phyloP scores from a whole-genome alignment of 768 basidiomycete species.

The Sarcomyxa edulis region DNA sequence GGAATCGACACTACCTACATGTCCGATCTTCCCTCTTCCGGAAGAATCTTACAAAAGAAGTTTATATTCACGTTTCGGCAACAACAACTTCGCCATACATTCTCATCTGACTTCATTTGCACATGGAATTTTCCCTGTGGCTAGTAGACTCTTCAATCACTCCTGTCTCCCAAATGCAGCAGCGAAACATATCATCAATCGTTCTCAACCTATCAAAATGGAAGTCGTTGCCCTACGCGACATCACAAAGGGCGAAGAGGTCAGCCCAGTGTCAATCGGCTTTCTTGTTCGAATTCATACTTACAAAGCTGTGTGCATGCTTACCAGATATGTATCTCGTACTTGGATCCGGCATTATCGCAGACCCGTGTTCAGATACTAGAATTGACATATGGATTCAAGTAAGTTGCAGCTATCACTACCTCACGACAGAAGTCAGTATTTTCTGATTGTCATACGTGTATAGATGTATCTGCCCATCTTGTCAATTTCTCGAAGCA shows the following conservation, averaged over 20 bases:
- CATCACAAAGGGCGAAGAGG: constrained; percentile 62
- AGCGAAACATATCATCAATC: constrained; percentile 47
- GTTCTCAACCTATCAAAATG: constrained; percentile 41
- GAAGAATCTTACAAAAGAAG: too few species aligned
- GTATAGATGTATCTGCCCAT: constrained; percentile 57
- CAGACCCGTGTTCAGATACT: constrained; percentile 57
- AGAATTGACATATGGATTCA: constrained; percentile 61
- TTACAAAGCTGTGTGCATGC: not conserved
- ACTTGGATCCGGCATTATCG: constrained; percentile 71
- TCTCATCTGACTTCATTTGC: constrained; percentile 66
- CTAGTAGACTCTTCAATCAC: constrained; percentile 81
- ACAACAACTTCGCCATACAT: constrained; percentile 79
- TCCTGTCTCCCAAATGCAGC: constrained; percentile 74
- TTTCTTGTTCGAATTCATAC: not conserved
- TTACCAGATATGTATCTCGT: constrained; percentile 69
- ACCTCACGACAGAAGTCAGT: too few species aligned
- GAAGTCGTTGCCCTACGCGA: constrained; percentile 59
- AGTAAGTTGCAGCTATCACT: too few species aligned
- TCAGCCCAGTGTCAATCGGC: constrained; percentile 20
- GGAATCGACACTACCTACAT: constrained; percentile 21
- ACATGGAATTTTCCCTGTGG: constrained; percentile 71
- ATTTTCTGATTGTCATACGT: constrained; percentile 63
- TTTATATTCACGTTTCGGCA: constrained; percentile 60
- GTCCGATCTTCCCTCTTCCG: too few species aligned
- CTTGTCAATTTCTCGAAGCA: constrained; percentile 42